phyloP scores from a whole-genome alignment of 164 flowering plant species.

The Vitis amurensis region DNA sequence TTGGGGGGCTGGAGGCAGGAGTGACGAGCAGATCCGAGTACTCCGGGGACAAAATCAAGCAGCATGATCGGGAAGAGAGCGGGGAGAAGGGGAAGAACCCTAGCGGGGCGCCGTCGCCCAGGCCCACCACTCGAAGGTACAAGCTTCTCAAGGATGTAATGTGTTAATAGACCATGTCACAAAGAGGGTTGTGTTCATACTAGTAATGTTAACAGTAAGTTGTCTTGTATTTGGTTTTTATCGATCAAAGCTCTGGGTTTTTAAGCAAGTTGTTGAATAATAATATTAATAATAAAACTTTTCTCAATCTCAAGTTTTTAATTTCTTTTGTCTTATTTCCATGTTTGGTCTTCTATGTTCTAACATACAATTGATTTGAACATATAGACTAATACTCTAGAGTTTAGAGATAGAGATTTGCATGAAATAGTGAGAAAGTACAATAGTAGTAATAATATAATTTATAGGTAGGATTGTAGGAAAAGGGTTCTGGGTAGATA shows the following conservation, averaged over 20 bases:
- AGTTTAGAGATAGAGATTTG: too few relatives aligned
- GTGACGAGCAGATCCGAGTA: constrained; percentile 37
- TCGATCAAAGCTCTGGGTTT: background rate
- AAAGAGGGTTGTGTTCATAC: background rate
- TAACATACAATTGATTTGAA: too few relatives aligned
- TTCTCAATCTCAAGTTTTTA: constrained; percentile 7
- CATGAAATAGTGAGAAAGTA: too few relatives aligned
- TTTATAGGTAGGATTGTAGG: too few relatives aligned
- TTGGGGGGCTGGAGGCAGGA: constrained; percentile 10
- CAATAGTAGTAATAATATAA: too few relatives aligned
- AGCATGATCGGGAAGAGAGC: constrained; percentile 38
- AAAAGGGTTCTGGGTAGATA: too few relatives aligned
- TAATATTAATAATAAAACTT: constrained; percentile 11
- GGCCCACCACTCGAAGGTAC: constrained; percentile 75
- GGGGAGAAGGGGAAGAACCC: constrained; percentile 42
- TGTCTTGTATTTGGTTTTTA: background rate
- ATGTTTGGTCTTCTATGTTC: too few relatives aligned
- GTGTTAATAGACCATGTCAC: constrained; percentile 40
- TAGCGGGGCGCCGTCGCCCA: constrained; percentile 62
- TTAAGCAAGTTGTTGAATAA: constrained; percentile 13
- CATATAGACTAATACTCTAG: too few relatives aligned
- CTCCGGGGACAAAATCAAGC: constrained; percentile 44
- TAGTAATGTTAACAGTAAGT: constrained; percentile 5
- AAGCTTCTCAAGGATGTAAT: constrained; percentile 99
- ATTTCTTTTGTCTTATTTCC: background rate